Base-by-base conservation (phyloP, 1,139 yeast genomes). In the Debaryomyces udenii region DNA sequence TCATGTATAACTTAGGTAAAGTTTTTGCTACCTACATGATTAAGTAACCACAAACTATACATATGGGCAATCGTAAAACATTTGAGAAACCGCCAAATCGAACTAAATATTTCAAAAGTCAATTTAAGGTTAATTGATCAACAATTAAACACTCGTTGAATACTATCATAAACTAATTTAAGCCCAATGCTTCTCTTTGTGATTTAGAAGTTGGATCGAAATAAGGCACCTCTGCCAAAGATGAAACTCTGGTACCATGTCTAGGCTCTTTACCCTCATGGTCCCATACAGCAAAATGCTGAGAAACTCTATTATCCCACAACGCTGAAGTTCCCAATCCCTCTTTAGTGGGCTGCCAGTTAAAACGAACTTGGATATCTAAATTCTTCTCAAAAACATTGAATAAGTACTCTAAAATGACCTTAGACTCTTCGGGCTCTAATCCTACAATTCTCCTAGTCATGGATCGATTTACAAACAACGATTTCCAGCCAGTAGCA, bases 191-290 rank as follows among this genome's bases (percentile, higher is more conserved):
- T 51, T 78, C 78, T 56, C 83, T 70, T 55, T 78, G 82, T 27
- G 81, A 70, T 54, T 74, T 72, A 18, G 82, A 74, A 17, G 62
- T 54, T 15, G 73, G 68, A 50, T 79, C 81, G 54, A 74, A 78
- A 59, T 44, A 71, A 24, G 83, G 83, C 32, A 61, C 58, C 46
- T 79, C 84, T 28, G 81, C 84, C 50, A 80, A 68, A 0, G 82
- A 66, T 5, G 81, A 78, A 15, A 79, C 83, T 56, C 86, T 68
- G 23, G 80, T 76, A 22, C 83, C 84, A 48, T 77, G 83, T 57
- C 84, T 68, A 23, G 75, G 65, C 39, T 72, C 75, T 40, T 57
- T 47, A 23, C 77, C 78, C 52, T 74, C 79, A 50, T 78, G 76
- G 56, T 79, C 83, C 74, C 58, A 69, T 26, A 75, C 74, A 22